Evolutionary conservation across 1,284 basidiomycete species (phyloP), one percentile per base, ranked within the genome.

Genomic region (Vanrija humicola): DNA sequence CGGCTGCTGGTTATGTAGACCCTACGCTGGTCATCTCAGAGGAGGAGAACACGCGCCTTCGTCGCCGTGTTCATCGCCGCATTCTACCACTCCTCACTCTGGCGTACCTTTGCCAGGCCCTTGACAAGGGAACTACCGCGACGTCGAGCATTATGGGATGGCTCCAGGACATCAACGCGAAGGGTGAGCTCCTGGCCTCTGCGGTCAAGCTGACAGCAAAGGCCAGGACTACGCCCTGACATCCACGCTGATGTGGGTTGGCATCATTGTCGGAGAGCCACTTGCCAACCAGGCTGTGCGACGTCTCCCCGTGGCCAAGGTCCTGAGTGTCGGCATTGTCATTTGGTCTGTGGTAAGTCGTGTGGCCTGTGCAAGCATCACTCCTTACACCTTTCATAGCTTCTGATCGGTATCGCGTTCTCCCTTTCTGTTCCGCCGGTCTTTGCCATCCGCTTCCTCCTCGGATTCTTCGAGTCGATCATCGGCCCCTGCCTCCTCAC

Each of bases 331-430:
- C 5, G 63, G 55, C 9, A 68, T 68, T 50, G 29, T 68, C 18
- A 50, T 64, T 44, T 70, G 69, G 69, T 56, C 61, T 8, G 58
- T 12, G 64, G 64, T 18, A 62, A 63, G 47, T 56, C 62, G 9
- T 38, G 34, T 34, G 34, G 9, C 12, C 34, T 15, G 12, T 34
- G 14, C 3, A 8, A 7, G 8, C 28, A 29, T 23, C 28, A 34
- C 9, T 34, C 8, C 28, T 29, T 29, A 29, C 34, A 34, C 34
- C 12, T 50, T 48, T 54, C 8, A 51, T 5, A 48, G 46, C 56
- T 64, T 1, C 49, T 90, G 52, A 66, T 90, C 12, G 90, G 88
- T 0, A 73, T 91, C 8, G 68, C 86, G 1, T 90, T 92, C 72
- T 85, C 85, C 0, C 77, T 91, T 21, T 88, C 48, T 34, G 57